Evolutionary conservation across 495 filamentous ascomycete species (phyloP).

Genomic region (Glonium stellatum): DNA sequence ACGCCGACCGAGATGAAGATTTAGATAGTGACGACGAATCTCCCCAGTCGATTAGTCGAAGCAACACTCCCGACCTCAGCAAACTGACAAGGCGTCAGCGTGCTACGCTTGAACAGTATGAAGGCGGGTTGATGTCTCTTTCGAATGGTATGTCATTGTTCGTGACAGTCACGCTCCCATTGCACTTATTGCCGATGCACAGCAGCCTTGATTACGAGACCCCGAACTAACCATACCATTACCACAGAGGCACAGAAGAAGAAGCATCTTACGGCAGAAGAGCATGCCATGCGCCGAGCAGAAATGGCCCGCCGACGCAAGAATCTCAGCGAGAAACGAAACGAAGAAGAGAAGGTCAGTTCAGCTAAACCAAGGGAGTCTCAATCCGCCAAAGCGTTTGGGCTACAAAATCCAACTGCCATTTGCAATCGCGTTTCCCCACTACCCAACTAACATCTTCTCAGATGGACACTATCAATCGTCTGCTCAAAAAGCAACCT

Average conservation of each 20-base stretch:
- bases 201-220: neutral
- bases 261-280: slow-evolving; percentile 86
- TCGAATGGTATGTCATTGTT: slow-evolving; percentile 58
- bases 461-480: slow-evolving; percentile 98
- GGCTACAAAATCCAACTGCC: neutral
- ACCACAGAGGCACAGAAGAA: slow-evolving; percentile 80
- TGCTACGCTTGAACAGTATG: slow-evolving; percentile 55
- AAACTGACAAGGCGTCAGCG: slow-evolving; percentile 86
- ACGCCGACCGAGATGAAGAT: slow-evolving; percentile 49
- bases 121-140: slow-evolving; percentile 71
- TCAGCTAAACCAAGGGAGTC: neutral
- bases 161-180: neutral
- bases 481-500: slow-evolving; percentile 89
- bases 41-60: slow-evolving; percentile 48
- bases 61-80: slow-evolving; percentile 68
- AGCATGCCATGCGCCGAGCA: slow-evolving; percentile 86
- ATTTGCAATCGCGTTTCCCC: neutral
- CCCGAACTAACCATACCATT: neutral
- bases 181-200: neutral
- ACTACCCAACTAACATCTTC: slow-evolving; percentile 7
- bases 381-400: no score
- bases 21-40: slow-evolving; percentile 58
- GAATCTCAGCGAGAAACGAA: slow-evolving; percentile 95
- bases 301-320: slow-evolving; percentile 95
- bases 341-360: slow-evolving; percentile 93